phyloP scores from a whole-genome alignment of 2,329 filamentous ascomycete species.

The Chaetomium olivaceum region DNA sequence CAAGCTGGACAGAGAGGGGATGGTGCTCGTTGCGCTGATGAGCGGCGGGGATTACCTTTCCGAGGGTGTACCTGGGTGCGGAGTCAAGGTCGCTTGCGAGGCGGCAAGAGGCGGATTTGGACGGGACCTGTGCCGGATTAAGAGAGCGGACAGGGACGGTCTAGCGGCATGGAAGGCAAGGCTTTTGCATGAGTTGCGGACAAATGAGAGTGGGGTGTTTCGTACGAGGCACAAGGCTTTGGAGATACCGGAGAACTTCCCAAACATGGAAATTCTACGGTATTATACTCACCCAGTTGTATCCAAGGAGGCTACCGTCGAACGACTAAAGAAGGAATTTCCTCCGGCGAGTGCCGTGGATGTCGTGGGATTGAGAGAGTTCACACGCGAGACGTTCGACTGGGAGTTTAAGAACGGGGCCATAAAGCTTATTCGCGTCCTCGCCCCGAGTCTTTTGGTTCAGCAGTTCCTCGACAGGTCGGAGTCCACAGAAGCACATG shows the following conservation, averaged over 20 bases:
- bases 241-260: conserved; percentile 77
- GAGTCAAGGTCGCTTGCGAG: conserved; percentile 84
- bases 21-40: conserved; percentile 92
- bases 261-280: conserved; percentile 72
- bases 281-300: conserved; percentile 89
- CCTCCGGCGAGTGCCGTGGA: conserved; percentile 66
- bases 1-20: conserved; percentile 78
- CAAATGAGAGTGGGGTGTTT: conserved; percentile 83
- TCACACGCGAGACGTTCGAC: conserved; percentile 77
- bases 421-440: conserved; percentile 77
- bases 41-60: conserved; percentile 94
- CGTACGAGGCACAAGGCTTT: conserved; percentile 72
- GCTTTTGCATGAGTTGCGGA: conserved; percentile 72
- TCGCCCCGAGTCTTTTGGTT: conserved; percentile 74
- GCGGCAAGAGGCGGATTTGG: conserved; percentile 89
- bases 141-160: conserved; percentile 57
- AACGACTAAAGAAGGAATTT: conserved; percentile 54
- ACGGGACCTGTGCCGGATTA: conserved; percentile 67
- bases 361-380: conserved; percentile 66
- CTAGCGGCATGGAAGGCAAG: conserved; percentile 70
- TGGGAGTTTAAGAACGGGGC: conserved; percentile 80
- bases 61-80: conserved; percentile 83
- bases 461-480: conserved; percentile 51
- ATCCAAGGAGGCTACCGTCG: conserved; percentile 61
- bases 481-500: conserved; percentile 26